A percentile compares a stretch with the other conserved stretches of the same genome.
Evolutionary conservation across 1,284 basidiomycete species (phyloP).

Genomic region (Leccinum pachyderme): DNA sequence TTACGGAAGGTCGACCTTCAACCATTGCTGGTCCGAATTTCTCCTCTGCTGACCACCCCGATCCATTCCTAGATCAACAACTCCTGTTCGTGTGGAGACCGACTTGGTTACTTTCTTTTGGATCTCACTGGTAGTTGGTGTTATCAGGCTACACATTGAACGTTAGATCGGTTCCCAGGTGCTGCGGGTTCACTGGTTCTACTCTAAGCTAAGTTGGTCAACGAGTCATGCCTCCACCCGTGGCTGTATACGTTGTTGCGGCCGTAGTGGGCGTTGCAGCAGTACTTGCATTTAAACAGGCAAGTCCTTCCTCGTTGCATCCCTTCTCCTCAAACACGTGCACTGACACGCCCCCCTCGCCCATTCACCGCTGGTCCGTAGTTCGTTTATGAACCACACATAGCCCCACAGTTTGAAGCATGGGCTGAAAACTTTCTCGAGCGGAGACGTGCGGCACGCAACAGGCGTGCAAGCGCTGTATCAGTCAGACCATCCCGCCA

Average conservation of each 20-base stretch:
- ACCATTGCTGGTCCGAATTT: slow-evolving; percentile 9
- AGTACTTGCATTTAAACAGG: slow-evolving; percentile 45
- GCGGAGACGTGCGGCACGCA: slow-evolving; percentile 37
- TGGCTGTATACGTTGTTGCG: slow-evolving; percentile 40
- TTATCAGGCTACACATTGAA: neutral
- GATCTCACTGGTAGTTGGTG: neutral
- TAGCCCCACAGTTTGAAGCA: slow-evolving; percentile 51
- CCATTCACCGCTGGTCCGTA: slow-evolving; percentile 21
- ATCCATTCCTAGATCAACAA: slow-evolving; percentile 2
- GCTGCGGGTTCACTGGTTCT: slow-evolving; percentile 19
- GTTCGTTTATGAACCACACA: slow-evolving; percentile 64
- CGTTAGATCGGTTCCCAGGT: neutral
- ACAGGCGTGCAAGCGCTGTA: slow-evolving; percentile 23
- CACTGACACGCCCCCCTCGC: slow-evolving; percentile 18
- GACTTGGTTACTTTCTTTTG: neutral
- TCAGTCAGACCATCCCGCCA: slow-evolving; percentile 18
- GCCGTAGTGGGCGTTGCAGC: slow-evolving; percentile 41
- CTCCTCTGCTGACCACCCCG: slow-evolving; percentile 3
- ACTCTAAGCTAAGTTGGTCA: slow-evolving; percentile 10
- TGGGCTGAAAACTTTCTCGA: slow-evolving; percentile 50
- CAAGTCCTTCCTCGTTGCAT: slow-evolving; percentile 16
- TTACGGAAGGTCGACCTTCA: slow-evolving; percentile 13
- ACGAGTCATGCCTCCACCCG: slow-evolving; percentile 29
- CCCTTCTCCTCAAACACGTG: slow-evolving; percentile 16
- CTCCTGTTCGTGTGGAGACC: neutral